Base-by-base conservation (phyloP, 2,329 filamentous ascomycete species). In the Penicillium freii region DNA sequence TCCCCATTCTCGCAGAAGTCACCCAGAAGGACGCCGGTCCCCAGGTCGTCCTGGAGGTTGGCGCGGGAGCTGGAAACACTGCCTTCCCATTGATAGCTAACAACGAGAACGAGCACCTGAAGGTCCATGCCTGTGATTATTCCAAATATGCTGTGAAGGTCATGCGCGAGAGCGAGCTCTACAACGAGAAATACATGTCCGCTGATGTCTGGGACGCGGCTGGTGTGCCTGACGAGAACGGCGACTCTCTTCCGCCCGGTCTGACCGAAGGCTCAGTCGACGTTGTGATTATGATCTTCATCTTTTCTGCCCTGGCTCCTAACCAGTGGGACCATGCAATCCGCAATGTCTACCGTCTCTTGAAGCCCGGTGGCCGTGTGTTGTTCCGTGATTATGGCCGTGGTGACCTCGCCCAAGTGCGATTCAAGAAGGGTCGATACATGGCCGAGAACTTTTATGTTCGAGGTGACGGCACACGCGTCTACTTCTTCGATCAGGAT, bases 361-460 rank as follows among this genome's bases (percentile, higher is more conserved):
- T 99, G 62, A 97, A 96, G 77, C 91, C 92, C 1, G 93, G 92
- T 60, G 94, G 94, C n/a, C 83, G 90, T 69, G 89, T 99, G 52
- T 85, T 96, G 71, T 97, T 99, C 82, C 87, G 94, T 67, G 94
- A 99, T 77, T 99, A 99, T 77, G 94, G 94, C 57, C 85, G 92
- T 72, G 94, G 94, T 34, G 94, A 99, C 75, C 81, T 99, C 60
- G 93, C 94, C 19, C 94, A 99, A 79, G 94, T 99, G 60, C 85
- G 94, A 58, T 97, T 99, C 80, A 96, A 94, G 78, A 97, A 96
- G 78, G 91, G 91, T 13, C 84, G 94, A 40, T 97, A 93, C 70
- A 82, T 99, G 71, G 90, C 92, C 55, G 94, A 97, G 75, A 99
- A 97, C 71, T 99, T 99, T 69, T 99, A 99, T 73, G 90, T 97